Conservation (phyloP, 768 basidiomycete genomes). For the Leccinum barrowsii region DNA sequence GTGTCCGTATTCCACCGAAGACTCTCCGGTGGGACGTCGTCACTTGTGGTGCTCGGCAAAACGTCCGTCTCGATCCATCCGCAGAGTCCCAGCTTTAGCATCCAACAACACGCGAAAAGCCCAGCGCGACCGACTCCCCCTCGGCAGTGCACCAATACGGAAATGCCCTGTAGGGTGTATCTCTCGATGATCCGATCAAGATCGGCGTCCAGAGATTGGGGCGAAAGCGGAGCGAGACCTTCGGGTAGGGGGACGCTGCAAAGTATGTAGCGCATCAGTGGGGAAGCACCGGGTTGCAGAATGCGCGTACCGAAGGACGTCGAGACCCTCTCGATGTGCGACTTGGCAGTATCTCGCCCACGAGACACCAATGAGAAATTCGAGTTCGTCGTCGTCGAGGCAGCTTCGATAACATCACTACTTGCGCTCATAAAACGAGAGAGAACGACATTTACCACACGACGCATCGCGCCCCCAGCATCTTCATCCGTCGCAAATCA, state of each 20-base stretch:
- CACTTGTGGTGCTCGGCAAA: background rate
- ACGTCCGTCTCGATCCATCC: constrained; percentile 50
- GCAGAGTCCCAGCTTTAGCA: constrained; percentile 87
- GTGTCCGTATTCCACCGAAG: constrained; percentile 22
- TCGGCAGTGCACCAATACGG: constrained; percentile 84
- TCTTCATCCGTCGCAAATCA: constrained; percentile 73
- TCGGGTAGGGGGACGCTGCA: constrained; percentile 85
- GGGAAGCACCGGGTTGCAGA: background rate
- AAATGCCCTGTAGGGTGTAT: constrained; percentile 71
- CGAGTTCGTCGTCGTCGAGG: constrained; percentile 80
- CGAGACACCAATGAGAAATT: constrained; percentile 73
- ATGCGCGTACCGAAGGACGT: constrained; percentile 65
- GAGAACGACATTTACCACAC: constrained; percentile 54
- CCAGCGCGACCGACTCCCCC: constrained; percentile 95
- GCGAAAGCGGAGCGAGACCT: constrained; percentile 71
- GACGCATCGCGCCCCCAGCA: constrained; percentile 73
- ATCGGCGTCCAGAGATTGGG: constrained; percentile 59
- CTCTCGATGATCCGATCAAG: constrained; percentile 59
- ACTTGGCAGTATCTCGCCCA: constrained; percentile 72
- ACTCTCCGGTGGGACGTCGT: background rate
- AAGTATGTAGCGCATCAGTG: background rate
- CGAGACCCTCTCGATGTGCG: constrained; percentile 64
- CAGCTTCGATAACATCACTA: constrained; percentile 46
- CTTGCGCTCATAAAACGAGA: background rate
- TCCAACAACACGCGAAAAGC: constrained; percentile 88